Percentiles rank a stretch among this genome's conserved stretches.
Evolutionary conservation across 2,329 filamentous ascomycete species (phyloP).

Genomic region (Hansfordia pulvinata): DNA sequence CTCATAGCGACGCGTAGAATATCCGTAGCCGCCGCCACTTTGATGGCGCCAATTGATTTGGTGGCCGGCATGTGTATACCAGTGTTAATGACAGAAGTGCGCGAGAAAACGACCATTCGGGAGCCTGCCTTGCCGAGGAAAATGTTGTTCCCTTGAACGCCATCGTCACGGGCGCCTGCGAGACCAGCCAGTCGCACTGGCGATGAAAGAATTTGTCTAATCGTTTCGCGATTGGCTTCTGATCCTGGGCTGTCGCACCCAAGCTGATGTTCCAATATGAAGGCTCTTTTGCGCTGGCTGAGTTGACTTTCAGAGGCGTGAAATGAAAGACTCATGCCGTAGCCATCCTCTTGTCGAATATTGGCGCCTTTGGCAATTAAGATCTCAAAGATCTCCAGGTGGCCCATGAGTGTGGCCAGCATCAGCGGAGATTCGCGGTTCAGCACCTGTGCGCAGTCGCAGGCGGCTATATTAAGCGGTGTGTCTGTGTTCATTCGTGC

Average conservation of each 20-base stretch:
- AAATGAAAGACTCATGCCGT: conserved; percentile 4
- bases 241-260: background rate
- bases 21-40: no score
- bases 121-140: no score
- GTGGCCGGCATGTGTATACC: no score
- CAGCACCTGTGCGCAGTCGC: no score
- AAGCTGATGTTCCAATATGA: background rate
- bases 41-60: no score
- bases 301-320: conserved; percentile 4
- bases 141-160: no score
- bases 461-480: no score
- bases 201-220: background rate
- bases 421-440: conserved; percentile 3
- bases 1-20: no score
- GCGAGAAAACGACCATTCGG: no score
- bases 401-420: conserved; percentile 9
- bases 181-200: background rate
- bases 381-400: conserved; percentile 7
- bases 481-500: no score
- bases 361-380: conserved; percentile 5
- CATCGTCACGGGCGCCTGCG: background rate
- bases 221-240: no score
- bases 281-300: background rate
- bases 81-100: no score
- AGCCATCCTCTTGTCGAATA: conserved; percentile 1